phyloP scores from a whole-genome alignment of 2,329 filamentous ascomycete species.

The Exophiala alcalophila region DNA sequence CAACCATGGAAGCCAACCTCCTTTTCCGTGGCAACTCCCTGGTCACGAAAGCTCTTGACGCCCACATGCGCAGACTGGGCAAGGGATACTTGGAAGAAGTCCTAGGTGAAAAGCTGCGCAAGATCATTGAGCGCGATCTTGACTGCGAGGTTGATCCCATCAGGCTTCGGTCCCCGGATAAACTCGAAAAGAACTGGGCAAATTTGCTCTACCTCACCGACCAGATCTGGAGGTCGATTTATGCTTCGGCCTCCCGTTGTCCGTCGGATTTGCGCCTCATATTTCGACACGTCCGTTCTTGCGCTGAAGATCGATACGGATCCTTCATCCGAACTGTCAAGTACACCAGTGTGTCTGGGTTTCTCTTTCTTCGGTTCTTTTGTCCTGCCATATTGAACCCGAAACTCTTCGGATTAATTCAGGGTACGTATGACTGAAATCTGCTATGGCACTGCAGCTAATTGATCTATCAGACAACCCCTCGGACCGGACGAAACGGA shows the following conservation, averaged over 20 bases:
- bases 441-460: constrained; percentile 19
- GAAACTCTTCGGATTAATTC: constrained; percentile 83
- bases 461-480: constrained; percentile 64
- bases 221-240: constrained; percentile 81
- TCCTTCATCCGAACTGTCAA: constrained; percentile 85
- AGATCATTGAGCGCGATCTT: constrained; percentile 86
- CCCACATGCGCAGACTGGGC: constrained; percentile 90
- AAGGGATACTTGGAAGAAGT: constrained; percentile 90
- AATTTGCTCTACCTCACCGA: constrained; percentile 72
- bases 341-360: constrained; percentile 93
- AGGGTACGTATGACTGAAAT: constrained; percentile 48
- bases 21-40: constrained; percentile 94
- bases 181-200: constrained; percentile 79
- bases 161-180: constrained; percentile 63
- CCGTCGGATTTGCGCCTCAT: constrained; percentile 80
- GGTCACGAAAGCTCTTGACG: constrained; percentile 87
- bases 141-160: constrained; percentile 96
- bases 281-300: constrained; percentile 85
- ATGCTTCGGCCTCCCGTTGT: constrained; percentile 68
- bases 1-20: constrained; percentile 79
- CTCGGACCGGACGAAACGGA: constrained; percentile 76
- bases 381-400: constrained; percentile 95
- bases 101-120: constrained; percentile 76
- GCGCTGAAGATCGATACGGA: constrained; percentile 90
- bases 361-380: constrained; percentile 91